phyloP scores from a whole-genome alignment of 257 asterid species.

The Schizonepeta tenuifolia region DNA sequence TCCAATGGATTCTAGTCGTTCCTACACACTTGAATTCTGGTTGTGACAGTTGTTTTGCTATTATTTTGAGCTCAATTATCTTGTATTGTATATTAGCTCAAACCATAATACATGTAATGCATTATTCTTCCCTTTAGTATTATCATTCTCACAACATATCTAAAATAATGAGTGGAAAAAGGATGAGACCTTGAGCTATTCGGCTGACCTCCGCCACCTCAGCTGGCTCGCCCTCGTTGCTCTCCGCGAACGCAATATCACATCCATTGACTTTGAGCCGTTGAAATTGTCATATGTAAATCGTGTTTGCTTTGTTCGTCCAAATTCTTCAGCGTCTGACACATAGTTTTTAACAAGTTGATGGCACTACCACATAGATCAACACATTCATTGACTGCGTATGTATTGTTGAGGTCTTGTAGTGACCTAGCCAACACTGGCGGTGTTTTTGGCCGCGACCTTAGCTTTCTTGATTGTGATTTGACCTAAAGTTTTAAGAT shows the following conservation, averaged over 20 bases:
- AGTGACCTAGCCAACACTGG: neutral
- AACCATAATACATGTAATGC: no score
- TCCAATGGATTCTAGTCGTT: no score
- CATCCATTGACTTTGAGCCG: neutral
- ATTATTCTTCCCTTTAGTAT: no score
- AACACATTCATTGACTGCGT: constrained; percentile 19
- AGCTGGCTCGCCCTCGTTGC: neutral
- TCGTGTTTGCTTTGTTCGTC: neutral
- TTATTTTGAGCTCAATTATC: no score
- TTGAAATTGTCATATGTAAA: neutral
- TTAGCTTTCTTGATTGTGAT: constrained; percentile 21
- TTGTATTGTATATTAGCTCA: no score
- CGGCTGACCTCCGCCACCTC: neutral
- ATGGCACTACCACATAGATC: neutral
- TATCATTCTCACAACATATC: no score
- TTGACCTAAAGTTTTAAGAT: constrained; percentile 26
- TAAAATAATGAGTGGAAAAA: neutral
- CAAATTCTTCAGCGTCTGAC: neutral
- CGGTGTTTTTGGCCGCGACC: neutral
- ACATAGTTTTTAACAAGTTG: neutral
- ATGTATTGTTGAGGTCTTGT: neutral
- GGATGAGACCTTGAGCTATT: neutral
- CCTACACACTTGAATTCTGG: no score
- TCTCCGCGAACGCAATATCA: neutral
- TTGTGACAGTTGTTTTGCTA: no score